Base-by-base conservation (phyloP, 345 rosid species). In the Mercurialis annua region DNA sequence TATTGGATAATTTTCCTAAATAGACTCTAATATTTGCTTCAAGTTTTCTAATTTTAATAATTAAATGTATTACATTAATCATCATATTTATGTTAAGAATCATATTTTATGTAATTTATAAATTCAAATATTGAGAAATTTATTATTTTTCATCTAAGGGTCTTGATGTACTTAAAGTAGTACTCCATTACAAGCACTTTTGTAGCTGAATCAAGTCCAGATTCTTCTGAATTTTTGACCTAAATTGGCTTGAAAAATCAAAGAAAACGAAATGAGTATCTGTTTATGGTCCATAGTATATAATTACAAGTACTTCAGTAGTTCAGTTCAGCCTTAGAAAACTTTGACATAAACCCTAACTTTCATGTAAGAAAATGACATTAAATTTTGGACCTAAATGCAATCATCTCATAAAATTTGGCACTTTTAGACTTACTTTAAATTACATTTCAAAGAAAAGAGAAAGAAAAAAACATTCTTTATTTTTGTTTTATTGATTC, bases 61-160 rank as follows among this genome's bases (percentile, higher is more conserved):
- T n/a, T n/a, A n/a, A n/a, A n/a, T n/a, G n/a, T n/a, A n/a, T n/a
- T 56, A 62, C 46, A 26, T 34, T 10, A 17, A 59, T 68, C 71
- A 29, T 58, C 64, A 51, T 58, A 44, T 51, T 27, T 20, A 9
- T 6, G 21, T 20, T 20, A 2, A 20, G 26, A n/a, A n/a, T n/a
- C n/a, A n/a, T n/a, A n/a, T n/a, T n/a, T n/a, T n/a, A n/a, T n/a
- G n/a, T n/a, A n/a, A n/a, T n/a, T n/a, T n/a, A n/a, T n/a, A n/a
- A n/a, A n/a, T n/a, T n/a, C n/a, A n/a, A n/a, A n/a, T n/a, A n/a
- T n/a, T n/a, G n/a, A n/a, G n/a, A n/a, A n/a, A n/a, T n/a, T n/a
- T n/a, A n/a, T n/a, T n/a, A n/a, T n/a, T n/a, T n/a, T n/a, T n/a
- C n/a, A n/a, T n/a, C n/a, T n/a, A n/a, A n/a, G n/a, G n/a, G n/a